Percentiles rank a stretch among this genome's conserved stretches.
These are phyloP conservation scores for Gleditsia sinensis DNA, from an alignment of 306 rosid species.

Conservation along the genomic window DNA sequence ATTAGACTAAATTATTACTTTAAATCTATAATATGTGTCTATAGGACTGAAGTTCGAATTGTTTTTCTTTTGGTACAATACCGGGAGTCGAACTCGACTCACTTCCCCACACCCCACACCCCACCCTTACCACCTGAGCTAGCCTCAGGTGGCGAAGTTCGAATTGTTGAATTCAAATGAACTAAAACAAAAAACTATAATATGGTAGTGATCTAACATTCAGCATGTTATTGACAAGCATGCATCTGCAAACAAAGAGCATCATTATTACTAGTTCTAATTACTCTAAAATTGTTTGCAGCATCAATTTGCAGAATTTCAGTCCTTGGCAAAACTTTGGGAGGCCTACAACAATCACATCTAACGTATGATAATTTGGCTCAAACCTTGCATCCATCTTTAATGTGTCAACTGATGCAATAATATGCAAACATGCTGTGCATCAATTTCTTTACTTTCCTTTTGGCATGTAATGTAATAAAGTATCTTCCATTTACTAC, in stretches of 20 bases:
- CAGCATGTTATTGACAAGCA: conserved; percentile 10
- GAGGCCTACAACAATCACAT: conserved; percentile 54
- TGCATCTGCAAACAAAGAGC: not conserved
- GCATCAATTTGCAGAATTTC: conserved; percentile 67
- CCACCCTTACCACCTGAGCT: too few relatives aligned
- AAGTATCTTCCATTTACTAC: conserved; percentile 43
- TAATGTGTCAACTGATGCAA: conserved; percentile 33
- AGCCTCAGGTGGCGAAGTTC: too few relatives aligned
- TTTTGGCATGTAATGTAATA: conserved; percentile 48
- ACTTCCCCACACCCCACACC: too few relatives aligned
- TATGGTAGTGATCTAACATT: not conserved
- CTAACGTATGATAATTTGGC: conserved; percentile 32
- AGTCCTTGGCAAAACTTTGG: conserved; percentile 57
- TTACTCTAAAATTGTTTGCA: conserved; percentile 40
- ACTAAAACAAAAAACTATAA: too few relatives aligned
- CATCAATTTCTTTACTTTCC: conserved; percentile 45
- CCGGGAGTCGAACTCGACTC: too few relatives aligned
- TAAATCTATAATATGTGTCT: not conserved
- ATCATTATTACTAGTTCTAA: conserved; percentile 31
- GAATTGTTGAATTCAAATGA: too few relatives aligned
- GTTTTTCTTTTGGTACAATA: too few relatives aligned
- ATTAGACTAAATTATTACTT: not conserved
- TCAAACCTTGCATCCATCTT: conserved; percentile 36
- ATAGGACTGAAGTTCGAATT: too few relatives aligned
- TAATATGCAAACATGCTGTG: conserved; percentile 41